Conservation (phyloP, 140 eudicot genomes). For the Cichorium intybus region DNA sequence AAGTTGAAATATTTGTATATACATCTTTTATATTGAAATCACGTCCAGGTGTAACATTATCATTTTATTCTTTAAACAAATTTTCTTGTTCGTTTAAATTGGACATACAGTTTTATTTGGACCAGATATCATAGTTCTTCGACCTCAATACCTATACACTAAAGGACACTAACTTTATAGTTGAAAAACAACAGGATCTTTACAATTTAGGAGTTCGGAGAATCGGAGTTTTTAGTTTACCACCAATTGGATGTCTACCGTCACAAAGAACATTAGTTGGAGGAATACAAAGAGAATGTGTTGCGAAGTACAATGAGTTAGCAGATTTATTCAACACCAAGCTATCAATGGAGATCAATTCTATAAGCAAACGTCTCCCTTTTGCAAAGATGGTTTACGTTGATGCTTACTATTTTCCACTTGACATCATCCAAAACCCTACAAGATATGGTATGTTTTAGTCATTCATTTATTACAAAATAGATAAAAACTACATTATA, state of each 20-base stretch:
- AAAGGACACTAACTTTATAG: neutral
- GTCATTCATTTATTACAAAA: neutral
- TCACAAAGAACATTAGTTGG: constrained; percentile 73
- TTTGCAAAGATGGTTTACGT: constrained; percentile 42
- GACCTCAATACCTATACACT: neutral
- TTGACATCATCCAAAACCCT: constrained; percentile 55
- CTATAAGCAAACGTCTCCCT: constrained; percentile 33
- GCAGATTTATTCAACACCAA: constrained; percentile 53
- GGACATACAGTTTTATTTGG: neutral
- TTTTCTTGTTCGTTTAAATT: neutral
- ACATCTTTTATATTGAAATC: no score
- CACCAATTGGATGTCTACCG: constrained; percentile 76
- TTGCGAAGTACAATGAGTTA: constrained; percentile 36
- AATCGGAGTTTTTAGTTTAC: constrained; percentile 58
- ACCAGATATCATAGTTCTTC: neutral
- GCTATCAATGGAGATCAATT: constrained; percentile 36
- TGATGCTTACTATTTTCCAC: constrained; percentile 49
- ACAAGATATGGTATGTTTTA: constrained; percentile 55
- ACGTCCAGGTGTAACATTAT: constrained; percentile 2
- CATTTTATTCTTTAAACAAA: neutral
- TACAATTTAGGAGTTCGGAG: constrained; percentile 56
- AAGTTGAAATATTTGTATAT: no score
- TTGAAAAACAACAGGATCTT: constrained; percentile 43
- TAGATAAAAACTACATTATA: neutral
- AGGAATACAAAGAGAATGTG: constrained; percentile 58